Evolutionary conservation across 2,329 filamentous ascomycete species (phyloP).

Genomic region (Sporothrix euskadiensis): DNA sequence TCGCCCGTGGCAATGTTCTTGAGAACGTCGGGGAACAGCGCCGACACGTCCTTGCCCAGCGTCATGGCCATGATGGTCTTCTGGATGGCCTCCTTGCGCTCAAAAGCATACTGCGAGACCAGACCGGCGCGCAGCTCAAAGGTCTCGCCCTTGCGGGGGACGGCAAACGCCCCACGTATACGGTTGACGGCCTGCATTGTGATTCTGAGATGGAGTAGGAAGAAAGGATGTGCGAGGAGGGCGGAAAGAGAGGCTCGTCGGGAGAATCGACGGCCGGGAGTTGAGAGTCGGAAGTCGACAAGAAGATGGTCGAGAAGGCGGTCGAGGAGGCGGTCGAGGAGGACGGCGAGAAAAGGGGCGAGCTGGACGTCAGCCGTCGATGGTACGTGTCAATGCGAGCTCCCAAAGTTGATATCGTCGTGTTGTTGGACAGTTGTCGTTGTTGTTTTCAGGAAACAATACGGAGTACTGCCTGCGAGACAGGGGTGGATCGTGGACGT

Average conservation of each 20-base stretch:
- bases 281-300: neutral
- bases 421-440: neutral
- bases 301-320: neutral
- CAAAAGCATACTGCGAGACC: constrained; percentile 98
- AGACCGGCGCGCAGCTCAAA: constrained; percentile 94
- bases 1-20: constrained; percentile 98
- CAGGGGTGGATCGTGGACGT: constrained; percentile 10
- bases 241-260: constrained; percentile 10
- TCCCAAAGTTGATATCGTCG: neutral
- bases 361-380: constrained; percentile 10
- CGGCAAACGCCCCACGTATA: constrained; percentile 89
- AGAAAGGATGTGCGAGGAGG: neutral
- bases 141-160: constrained; percentile 94
- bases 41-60: constrained; percentile 95
- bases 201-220: neutral
- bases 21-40: constrained; percentile 92
- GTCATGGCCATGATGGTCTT: constrained; percentile 99
- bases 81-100: constrained; percentile 98
- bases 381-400: neutral
- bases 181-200: constrained; percentile 74
- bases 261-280: constrained; percentile 18
- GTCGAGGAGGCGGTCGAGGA: constrained; percentile 6
- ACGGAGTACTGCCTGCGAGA: constrained; percentile 17
- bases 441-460: neutral
- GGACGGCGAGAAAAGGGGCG: neutral